Base-by-base conservation (phyloP, 805 yeast genomes). In the Saturnispora bothae region DNA sequence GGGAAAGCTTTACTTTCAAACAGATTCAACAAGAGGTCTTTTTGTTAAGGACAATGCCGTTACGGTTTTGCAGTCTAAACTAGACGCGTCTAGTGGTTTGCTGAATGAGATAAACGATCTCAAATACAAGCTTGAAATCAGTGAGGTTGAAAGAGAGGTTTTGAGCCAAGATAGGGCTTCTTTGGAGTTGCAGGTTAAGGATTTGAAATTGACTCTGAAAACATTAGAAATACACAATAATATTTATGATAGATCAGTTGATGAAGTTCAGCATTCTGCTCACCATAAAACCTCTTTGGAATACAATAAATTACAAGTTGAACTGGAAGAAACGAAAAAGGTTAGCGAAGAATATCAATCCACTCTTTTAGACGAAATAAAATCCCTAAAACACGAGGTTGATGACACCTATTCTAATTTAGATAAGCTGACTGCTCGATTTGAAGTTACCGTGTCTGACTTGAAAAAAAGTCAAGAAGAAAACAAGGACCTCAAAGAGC, bases 101-200 rank as follows among this genome's bases (percentile, higher is more conserved):
- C n/a, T n/a, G 10, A 17, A 27, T 10, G 14, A 31, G n/a, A 27
- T 20, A 3, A 4, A 23, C 4, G 8, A 6, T 5, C 9, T 36
- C 6, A 21, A 28, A 22, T 16, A 23, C 14, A 39, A 13, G 9
- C 21, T 64, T 51, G 38, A 54, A 50, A 5, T 36, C 58, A n/a
- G 67, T 61, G 39, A 46, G 46, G 61, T 71, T 0, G 82, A 77
- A 31, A 64, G 66, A 32, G 75, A 65, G 28, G 16, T 7, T 13
- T 45, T 9, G 66, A n/a, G n/a, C n/a, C n/a, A n/a, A n/a, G n/a
- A n/a, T n/a, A n/a, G n/a, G n/a, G n/a, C n/a, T n/a, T n/a, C n/a
- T n/a, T n/a, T n/a, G n/a, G n/a, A n/a, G n/a, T n/a, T n/a, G n/a
- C n/a, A n/a, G n/a, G n/a, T n/a, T n/a, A n/a, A n/a, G n/a, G n/a